Conservation (phyloP, 148 eudicot species). For the Pharnaceum exiguum region DNA sequence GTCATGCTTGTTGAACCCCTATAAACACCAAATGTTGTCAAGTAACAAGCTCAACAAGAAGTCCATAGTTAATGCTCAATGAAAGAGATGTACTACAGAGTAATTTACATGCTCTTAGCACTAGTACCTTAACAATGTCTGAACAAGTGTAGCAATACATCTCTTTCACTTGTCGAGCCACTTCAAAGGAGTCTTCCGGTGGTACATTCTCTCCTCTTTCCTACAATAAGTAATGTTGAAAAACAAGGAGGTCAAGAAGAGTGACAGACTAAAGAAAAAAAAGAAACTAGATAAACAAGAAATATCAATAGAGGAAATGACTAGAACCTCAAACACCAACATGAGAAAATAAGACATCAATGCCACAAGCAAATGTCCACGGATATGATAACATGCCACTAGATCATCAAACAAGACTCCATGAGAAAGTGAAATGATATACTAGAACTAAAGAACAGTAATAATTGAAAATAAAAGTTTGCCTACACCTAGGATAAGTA, state of each 20-base stretch:
- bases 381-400: no score
- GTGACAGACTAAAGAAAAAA: not conserved
- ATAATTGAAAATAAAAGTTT: no score
- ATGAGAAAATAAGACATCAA: no score
- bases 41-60: not conserved
- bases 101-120: not conserved
- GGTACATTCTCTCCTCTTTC: slow-evolving; percentile 99
- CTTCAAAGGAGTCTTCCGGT: slow-evolving; percentile 93
- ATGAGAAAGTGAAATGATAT: no score
- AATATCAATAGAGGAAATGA: no score
- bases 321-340: no score
- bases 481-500: no score
- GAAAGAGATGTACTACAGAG: not conserved
- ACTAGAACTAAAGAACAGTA: no score
- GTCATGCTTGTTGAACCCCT: slow-evolving; percentile 99
- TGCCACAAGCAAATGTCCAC: no score
- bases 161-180: slow-evolving; percentile 95
- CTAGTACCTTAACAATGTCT: slow-evolving; percentile 83
- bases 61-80: not conserved
- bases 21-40: slow-evolving; percentile 13
- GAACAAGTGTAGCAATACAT: slow-evolving; percentile 93
- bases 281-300: not conserved
- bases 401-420: no score
- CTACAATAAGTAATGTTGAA: slow-evolving; percentile 37
- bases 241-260: not conserved